Evolutionary conservation across 495 filamentous ascomycete species (phyloP), one percentile per base, ranked within the genome.

Genomic region (Pyronema omphalodes): DNA sequence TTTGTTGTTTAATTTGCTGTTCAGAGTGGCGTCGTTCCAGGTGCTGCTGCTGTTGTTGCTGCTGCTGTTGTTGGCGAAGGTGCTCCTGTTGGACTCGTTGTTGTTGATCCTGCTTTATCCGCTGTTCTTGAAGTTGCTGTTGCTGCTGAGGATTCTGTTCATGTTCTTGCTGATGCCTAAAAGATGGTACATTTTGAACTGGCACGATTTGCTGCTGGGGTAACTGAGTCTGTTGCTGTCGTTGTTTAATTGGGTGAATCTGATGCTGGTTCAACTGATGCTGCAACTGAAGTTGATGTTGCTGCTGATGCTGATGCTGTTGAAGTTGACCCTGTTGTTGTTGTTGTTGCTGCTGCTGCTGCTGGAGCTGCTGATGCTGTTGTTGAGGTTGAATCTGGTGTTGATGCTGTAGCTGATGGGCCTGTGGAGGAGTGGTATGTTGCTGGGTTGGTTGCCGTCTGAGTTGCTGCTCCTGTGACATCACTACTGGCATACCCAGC

Each of bases 301-400:
- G 54, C 1, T 52, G 54, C 3, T 50, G 46, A 1, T 51, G 54
- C 14, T 37, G 45, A 14, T 50, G 54, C 15, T 56, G 53, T 19
- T 23, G 51, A 55, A 37, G 51, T 40, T 37, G 52, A 12, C 19
- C n/a, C 19, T 39, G 11, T 23, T 52, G 54, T 55, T 39, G 14
- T 53, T 56, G 52, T 4, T 57, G 55, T 18, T 57, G 55, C 6
- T 51, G 51, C 53, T 65, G 61, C 37, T 62, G 58, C 51, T 64
- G 61, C 7, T 58, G 48, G 23, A 58, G 61, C 35, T 60, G 57
- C 14, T 63, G 59, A 44, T 59, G 59, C 34, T 63, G 60, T 37
- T 62, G 60, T 17, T 62, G 59, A 19, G 36, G 54, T 12, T 12
- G 23, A 29, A 11, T 9, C n/a, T 39, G 54, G 34, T 50, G 45